Base-by-base conservation (phyloP, 2,329 filamentous ascomycete species). In the Sclerotinia minor region DNA sequence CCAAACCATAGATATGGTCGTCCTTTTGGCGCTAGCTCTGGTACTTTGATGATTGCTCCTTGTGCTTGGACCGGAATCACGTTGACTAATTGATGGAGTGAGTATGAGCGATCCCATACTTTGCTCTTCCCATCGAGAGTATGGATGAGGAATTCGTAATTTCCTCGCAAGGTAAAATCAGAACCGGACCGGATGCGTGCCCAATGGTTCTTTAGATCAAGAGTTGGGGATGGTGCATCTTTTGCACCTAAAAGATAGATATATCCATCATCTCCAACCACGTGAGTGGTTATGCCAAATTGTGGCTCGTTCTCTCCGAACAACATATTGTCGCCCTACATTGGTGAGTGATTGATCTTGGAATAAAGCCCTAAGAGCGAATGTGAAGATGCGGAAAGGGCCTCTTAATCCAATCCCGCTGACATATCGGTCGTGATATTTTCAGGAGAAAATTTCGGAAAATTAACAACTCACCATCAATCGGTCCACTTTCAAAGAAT, bases 71-170 rank as follows among this genome's bases (percentile, higher is more conserved):
- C 38, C 3, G 38, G 26, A 13, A 65, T 55, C 5, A 65, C 35
- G 26, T 54, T 54, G 24, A 55, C 50, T 1, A 65, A 35, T 29
- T 58, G 50, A n/a, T 58, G 24, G 29, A 65, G 38, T 19, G 63
- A 58, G 19, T 58, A 58, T 21, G 63, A 65, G 15, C 19, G 50
- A 58, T 44, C 13, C 63, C 63, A 65, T 32, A 57, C 44, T 44
- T 45, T 17, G 32, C 53, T 58, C 13, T 65, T 65, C 19, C 59
- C 59, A 41, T 63, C 59, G 5, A 63, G 45, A 26, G 29, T 63
- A 13, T 63, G 59, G 21, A 65, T 44, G 21, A 65, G 50, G 17
- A 65, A 65, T 58, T 65, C 50, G 7, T 65, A 65, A 26, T 65
- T 65, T 19, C 19, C 38, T n/a, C 63, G 50, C 21, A 19, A 47